Percentiles rank a stretch among this genome's conserved stretches.
Conservation (phyloP, 352 stramenopile genomes). For the Plasmopara viticola region DNA sequence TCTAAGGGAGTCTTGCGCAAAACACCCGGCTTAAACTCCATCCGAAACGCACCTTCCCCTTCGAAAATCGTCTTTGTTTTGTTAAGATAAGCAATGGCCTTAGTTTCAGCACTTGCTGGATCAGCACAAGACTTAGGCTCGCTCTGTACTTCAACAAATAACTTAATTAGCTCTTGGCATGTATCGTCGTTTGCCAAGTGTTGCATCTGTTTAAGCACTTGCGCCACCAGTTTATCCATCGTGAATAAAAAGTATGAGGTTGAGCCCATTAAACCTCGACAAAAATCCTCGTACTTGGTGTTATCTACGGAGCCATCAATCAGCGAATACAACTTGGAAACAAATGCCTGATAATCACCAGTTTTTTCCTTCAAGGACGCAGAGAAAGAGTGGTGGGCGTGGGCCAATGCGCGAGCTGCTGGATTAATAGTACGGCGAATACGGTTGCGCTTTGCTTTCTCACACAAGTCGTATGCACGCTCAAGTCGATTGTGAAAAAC, state of each 20-base stretch:
- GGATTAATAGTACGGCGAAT: slow-evolving; percentile 85
- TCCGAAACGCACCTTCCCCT: slow-evolving; percentile 75
- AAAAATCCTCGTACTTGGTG: slow-evolving; percentile 87
- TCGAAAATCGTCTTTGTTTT: slow-evolving; percentile 81
- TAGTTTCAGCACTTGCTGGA: slow-evolving; percentile 25
- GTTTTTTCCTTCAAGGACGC: slow-evolving; percentile 59
- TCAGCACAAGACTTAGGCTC: slow-evolving; percentile 25
- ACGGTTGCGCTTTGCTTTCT: slow-evolving; percentile 81
- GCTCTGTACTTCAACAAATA: slow-evolving; percentile 53
- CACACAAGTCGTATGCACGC: slow-evolving; percentile 72
- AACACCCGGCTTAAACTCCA: slow-evolving; percentile 78
- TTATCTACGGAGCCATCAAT: slow-evolving; percentile 85
- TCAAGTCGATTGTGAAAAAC: slow-evolving; percentile 82
- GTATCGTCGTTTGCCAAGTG: slow-evolving; percentile 75
- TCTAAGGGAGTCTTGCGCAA: slow-evolving; percentile 71
- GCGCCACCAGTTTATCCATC: slow-evolving; percentile 85
- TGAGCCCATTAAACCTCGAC: slow-evolving; percentile 83
- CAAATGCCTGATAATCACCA: slow-evolving; percentile 81
- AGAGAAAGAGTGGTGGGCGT: slow-evolving; percentile 52
- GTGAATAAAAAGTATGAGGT: slow-evolving; percentile 90
- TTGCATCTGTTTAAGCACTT: slow-evolving; percentile 87
- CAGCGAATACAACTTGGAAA: slow-evolving; percentile 83
- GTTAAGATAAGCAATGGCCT: slow-evolving; percentile 45
- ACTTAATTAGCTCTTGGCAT: slow-evolving; percentile 70
- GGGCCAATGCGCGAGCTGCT: slow-evolving; percentile 67